Base-by-base conservation (phyloP, 805 yeast genomes). In the Nakazawaea ishiwadae region DNA sequence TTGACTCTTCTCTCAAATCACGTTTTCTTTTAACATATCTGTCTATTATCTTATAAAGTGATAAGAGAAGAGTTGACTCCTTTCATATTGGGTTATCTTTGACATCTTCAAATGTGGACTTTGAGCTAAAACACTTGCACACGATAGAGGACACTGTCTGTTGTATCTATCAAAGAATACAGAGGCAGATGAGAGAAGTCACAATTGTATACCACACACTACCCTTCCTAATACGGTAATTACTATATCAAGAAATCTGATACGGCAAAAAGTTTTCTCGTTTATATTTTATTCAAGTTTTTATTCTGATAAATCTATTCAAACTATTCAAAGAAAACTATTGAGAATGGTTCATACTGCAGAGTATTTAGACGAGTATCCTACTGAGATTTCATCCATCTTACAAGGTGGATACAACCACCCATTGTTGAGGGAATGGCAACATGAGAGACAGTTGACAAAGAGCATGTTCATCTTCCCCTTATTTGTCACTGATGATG, bases 401-500 rank as follows among this genome's bases (percentile, higher is more conserved):
- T 70, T 93, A 32, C 91, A 93, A 47, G 96, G 98, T 45, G 97
- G 98, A 3, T 93, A 90, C 65, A 85, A 86, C 61, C 96, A 90
- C 55, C 95, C 96, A 1, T 70, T 91, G 34, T 56, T 87, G 16
- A 75, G 99, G 53, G 81, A 76, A 58, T 93, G 99, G 99, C 99
- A 93, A 62, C 75, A 74, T 50, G 91, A 83, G 58, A 75, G 89
- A 52, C 91, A 81, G 60, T 71, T 93, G 42, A 72, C 83, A 24
- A 93, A 93, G 62, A 81, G 75, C 59, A 85, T 87, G 95, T 82
- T 93, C 56, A 88, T 93, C 46, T 90, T 84, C 66, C 99, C 99
- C 11, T 70, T 93, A 16, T 93, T 93, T 58, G 73, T 93, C 41
- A 73, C 89, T 24, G 96, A 88, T 54, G 64, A 71, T 28, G 83